phyloP scores from a whole-genome alignment of 257 asterid genomes.

The Solanum pennellii region DNA sequence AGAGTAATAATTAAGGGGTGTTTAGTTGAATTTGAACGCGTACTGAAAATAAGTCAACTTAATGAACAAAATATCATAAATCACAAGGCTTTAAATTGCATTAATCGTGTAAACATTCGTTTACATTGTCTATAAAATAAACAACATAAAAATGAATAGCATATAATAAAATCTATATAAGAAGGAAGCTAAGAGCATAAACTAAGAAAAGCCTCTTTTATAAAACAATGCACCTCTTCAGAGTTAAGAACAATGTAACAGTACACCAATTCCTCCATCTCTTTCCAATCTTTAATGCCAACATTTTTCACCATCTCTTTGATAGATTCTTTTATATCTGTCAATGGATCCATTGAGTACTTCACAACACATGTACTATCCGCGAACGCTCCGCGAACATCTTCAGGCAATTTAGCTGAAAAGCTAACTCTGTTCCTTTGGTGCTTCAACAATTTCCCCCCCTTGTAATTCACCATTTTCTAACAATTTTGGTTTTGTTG shows the following conservation, averaged over 20 bases:
- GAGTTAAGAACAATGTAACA: constrained; percentile 57
- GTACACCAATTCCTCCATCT: constrained; percentile 57
- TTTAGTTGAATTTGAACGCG: background rate
- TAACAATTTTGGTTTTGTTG: background rate
- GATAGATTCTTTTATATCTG: constrained; percentile 43
- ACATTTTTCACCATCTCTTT: constrained; percentile 34
- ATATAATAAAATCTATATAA: background rate
- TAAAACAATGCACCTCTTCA: constrained; percentile 21
- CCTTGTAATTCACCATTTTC: background rate
- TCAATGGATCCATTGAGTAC: constrained; percentile 35
- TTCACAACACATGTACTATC: constrained; percentile 59
- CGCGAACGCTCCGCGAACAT: constrained; percentile 20
- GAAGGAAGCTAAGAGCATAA: background rate
- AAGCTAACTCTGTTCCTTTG: constrained; percentile 32
- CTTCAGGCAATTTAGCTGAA: constrained; percentile 47
- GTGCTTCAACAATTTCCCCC: background rate
- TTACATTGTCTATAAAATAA: background rate
- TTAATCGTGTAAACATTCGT: background rate
- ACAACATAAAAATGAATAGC: background rate
- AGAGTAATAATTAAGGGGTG: background rate
- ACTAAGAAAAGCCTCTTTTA: constrained; percentile 46
- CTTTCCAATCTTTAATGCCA: constrained; percentile 43
- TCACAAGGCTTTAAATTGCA: background rate
- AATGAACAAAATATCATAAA: background rate
- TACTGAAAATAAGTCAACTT: background rate